Base-by-base conservation (phyloP, 495 filamentous ascomycete species). In the Tuber brumale region DNA sequence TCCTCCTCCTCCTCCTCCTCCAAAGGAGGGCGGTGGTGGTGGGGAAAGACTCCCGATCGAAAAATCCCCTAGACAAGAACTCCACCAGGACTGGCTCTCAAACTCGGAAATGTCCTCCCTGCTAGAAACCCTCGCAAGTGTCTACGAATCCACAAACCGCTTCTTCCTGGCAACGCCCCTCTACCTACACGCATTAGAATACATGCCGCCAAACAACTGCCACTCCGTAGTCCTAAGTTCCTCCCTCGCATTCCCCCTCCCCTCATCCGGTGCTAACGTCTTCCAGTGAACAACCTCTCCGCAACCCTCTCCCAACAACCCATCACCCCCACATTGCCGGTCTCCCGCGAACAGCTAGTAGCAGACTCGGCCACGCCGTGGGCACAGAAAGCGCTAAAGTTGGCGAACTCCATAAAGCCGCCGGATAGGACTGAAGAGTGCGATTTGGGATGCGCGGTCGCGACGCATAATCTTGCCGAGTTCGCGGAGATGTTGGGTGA, bases 391-490 rank as follows among this genome's bases (percentile, higher is more conserved):
- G 89, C 94, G n/a, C 81, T 93, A 16, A 86, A 87, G 37, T 85
- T 92, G 45, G 88, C 89, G 1, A 85, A 83, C 14, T 85, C 82
- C 9, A 91, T 93, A 42, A 74, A 85, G 41, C 87, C 88, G 21
- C 86, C 87, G 10, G 81, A 90, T n/a, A 85, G 92, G 70, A 93
- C 90, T 7, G 87, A 90, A 44, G 92, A 96, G 82, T 98, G 95
- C 82, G 93, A 97, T 85, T 79, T 90, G n/a, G 92, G 89, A 21
- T 97, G 95, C 83, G 92, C 91, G 0, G 90, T 89, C 16, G 92
- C 95, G n/a, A 91, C 90, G 61, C 90, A 92, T 83, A 97, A 97
- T 84, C 87, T 97, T 70, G 95, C 90, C 19, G 91, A 94, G 76
- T 89, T 99, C 77, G 90, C 93, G 1, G 88, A 91, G 76, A 88